Evolutionary conservation across 2,329 filamentous ascomycete species (phyloP).

Genomic region (Colletotrichum sp.): DNA sequence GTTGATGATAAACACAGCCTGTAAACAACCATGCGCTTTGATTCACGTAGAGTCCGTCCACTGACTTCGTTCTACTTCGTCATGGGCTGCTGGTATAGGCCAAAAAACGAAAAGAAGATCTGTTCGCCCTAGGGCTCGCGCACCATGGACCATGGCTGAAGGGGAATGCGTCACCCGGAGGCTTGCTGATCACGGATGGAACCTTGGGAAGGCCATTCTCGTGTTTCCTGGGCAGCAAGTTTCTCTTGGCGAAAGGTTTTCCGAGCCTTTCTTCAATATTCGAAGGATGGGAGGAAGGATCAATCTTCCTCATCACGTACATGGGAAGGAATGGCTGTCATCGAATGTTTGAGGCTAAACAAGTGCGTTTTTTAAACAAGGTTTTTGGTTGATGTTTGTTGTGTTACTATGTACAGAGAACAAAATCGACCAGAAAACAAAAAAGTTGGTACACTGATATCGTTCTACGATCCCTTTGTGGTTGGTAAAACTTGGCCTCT

Average conservation of each 20-base stretch:
- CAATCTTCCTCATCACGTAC: background rate
- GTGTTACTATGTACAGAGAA: conserved; percentile 1
- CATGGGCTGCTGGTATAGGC: background rate
- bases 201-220: background rate
- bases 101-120: background rate
- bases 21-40: background rate
- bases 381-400: background rate
- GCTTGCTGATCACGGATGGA: background rate
- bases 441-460: conserved; percentile 15
- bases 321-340: background rate
- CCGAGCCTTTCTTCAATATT: background rate
- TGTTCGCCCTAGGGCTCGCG: background rate
- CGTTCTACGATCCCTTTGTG: conserved; percentile 16
- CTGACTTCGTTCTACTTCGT: background rate
- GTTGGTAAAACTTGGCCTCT: background rate
- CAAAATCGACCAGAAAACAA: background rate
- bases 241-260: background rate
- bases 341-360: background rate
- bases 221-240: background rate
- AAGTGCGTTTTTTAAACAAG: background rate
- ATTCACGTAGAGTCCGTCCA: background rate
- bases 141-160: background rate
- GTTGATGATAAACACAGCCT: background rate
- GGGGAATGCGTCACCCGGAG: background rate
- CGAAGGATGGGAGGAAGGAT: background rate